A percentile compares a stretch with the other conserved stretches of the same genome.
Evolutionary conservation across 1,284 basidiomycete species (phyloP).

Genomic region (Phaffia rhodozyma): DNA sequence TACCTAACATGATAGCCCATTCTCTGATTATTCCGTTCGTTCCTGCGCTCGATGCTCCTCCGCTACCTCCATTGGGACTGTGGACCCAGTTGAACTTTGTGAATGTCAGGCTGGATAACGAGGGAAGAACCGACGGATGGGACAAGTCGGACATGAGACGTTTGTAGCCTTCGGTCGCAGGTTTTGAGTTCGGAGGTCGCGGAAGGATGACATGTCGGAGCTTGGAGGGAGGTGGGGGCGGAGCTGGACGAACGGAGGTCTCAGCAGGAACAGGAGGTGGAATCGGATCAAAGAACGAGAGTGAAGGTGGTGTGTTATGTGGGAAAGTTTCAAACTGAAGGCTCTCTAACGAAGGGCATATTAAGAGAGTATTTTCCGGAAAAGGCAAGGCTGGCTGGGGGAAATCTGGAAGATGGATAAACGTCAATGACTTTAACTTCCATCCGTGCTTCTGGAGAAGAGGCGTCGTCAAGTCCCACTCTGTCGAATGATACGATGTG

Average conservation of each 20-base stretch:
- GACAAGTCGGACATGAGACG: neutral
- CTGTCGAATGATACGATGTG: slow-evolving; percentile 44
- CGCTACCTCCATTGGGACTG: slow-evolving; percentile 21
- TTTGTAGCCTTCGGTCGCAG: neutral
- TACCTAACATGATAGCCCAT: slow-evolving; percentile 24
- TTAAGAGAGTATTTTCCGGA: slow-evolving; percentile 43
- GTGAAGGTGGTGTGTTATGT: slow-evolving; percentile 52
- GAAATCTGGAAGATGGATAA: slow-evolving; percentile 59
- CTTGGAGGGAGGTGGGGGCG: slow-evolving; percentile 25
- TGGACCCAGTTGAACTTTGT: slow-evolving; percentile 32
- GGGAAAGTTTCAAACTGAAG: slow-evolving; percentile 34
- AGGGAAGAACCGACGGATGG: neutral
- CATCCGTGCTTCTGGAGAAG: slow-evolving; percentile 55
- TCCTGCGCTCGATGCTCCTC: slow-evolving; percentile 28
- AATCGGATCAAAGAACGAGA: slow-evolving; percentile 32
- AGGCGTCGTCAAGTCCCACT: slow-evolving; percentile 39
- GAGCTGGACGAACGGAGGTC: slow-evolving; percentile 25
- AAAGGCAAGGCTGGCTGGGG: slow-evolving; percentile 49
- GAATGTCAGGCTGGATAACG: slow-evolving; percentile 22
- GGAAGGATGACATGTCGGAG: slow-evolving; percentile 20
- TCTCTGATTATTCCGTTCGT: slow-evolving; percentile 29
- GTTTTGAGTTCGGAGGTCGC: slow-evolving; percentile 12
- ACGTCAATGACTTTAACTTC: slow-evolving; percentile 49
- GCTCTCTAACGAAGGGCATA: slow-evolving; percentile 42
- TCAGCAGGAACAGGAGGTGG: slow-evolving; percentile 35